Percentiles rank a stretch among this genome's conserved stretches.
phyloP scores from a whole-genome alignment of 2,329 filamentous ascomycete species.

The Mycosphaerella sp. region DNA sequence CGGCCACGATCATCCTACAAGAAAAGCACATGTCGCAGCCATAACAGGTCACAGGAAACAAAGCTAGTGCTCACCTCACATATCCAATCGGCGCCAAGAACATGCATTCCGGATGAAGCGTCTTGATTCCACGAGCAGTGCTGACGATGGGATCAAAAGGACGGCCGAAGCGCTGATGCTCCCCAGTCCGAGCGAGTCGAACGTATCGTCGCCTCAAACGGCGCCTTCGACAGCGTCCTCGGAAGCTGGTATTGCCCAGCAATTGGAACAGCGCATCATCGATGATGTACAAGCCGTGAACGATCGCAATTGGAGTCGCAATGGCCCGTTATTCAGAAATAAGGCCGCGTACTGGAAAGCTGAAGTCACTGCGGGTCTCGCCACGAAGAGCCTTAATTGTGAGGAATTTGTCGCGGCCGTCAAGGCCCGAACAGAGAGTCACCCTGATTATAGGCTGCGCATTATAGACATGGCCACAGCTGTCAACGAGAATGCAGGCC shows the following conservation, averaged over 20 bases:
- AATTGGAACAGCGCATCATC: conserved; percentile 9
- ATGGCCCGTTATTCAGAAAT: conserved; percentile 7
- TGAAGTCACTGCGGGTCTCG: conserved; percentile 4
- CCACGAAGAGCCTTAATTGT: conserved; percentile 5
- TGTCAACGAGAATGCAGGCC: conserved; percentile 9
- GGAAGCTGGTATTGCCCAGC: conserved; percentile 3
- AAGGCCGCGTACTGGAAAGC: conserved; percentile 15
- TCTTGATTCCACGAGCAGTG: neutral
- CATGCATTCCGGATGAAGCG: neutral
- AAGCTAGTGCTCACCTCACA: neutral
- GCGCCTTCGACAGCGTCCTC: neutral
- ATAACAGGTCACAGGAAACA: neutral
- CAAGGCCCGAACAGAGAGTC: conserved; percentile 1
- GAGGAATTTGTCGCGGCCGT: conserved; percentile 10
- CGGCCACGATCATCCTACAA: too few species aligned
- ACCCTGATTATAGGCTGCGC: conserved; percentile 9
- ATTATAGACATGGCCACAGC: conserved; percentile 11
- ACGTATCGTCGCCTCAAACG: neutral
- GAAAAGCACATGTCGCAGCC: neutral
- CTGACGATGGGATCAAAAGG: neutral
- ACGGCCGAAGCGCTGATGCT: neutral
- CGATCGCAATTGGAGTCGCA: conserved; percentile 5
- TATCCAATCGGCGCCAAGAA: neutral
- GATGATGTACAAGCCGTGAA: conserved; percentile 15
- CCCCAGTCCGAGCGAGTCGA: conserved; percentile 4